Evolutionary conservation across 2,329 filamentous ascomycete genomes (phyloP), one percentile per base, ranked within the genome.

Genomic region (Pseudomassariella vexata): DNA sequence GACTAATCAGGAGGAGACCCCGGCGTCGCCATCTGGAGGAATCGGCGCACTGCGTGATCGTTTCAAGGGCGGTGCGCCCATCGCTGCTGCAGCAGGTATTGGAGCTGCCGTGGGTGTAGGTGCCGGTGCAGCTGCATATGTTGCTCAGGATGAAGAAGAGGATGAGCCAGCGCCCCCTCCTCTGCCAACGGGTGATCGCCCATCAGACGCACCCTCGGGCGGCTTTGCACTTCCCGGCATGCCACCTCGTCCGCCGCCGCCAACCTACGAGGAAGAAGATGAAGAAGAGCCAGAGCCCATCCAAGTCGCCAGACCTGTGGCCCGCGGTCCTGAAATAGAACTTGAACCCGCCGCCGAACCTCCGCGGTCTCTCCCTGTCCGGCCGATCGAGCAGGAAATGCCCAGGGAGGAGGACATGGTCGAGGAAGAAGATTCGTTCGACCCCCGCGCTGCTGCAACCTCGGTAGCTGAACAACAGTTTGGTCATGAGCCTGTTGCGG

Each of bases 231-330:
- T 94, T 33, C 87, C 88, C 24, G 85, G 85, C 5, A 70, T 94
- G 19, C 78, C 84, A 14, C 68, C 69, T 38, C 71, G 78, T 34
- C 73, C 75, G 30, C 66, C 70, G 25, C 62, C 70, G 17, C 59
- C 64, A 9, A 72, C 73, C 6, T 65, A 76, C 14, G 67, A 76
- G 36, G 71, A 79, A 37, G 63, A 68, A 21, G 73, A 80, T 32
- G 67, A 75, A 31, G 69, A 75, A 42, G 45, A 50, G 39, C 44
- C 39, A 30, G 70, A 69, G 40, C 90, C 90, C 6, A 81, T 94
- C 40, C 84, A 83, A 30, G 74, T 96, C 45, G 88, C 89, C 10
- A 82, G 90, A 59, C 92, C 92, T 4, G 83, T 96, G 34, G 70
- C 77, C 30, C 83, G 84, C 36, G 74, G 70, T 31, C 63, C 68